Conservation (phyloP, 1,139 yeast genomes). For the Pichia kudriavzevii region DNA sequence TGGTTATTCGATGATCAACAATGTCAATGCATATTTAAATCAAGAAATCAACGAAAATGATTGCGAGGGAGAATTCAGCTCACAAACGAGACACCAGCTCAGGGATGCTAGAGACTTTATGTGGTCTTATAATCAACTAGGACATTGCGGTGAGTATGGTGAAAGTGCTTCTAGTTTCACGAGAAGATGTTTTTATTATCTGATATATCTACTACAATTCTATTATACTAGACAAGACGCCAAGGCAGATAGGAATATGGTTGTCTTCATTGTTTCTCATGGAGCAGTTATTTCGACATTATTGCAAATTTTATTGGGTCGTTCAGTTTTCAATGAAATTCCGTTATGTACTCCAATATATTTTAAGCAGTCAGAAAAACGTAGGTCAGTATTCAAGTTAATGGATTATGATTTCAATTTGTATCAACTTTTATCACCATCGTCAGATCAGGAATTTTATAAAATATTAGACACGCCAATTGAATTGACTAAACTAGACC, state of each 20-base stretch:
- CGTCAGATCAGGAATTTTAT: constrained; percentile 22
- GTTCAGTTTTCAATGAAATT: constrained; percentile 28
- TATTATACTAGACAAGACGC: constrained; percentile 21
- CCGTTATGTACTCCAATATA: constrained; percentile 29
- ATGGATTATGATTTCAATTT: constrained; percentile 29
- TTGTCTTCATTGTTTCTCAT: constrained; percentile 26
- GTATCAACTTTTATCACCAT: constrained; percentile 19
- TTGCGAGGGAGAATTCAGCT: constrained; percentile 3
- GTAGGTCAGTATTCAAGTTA: constrained; percentile 22
- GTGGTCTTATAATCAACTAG: constrained; percentile 28
- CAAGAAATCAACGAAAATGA: constrained; percentile 8
- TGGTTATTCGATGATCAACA: constrained; percentile 31
- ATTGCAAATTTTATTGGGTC: constrained; percentile 24
- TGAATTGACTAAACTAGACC: constrained; percentile 24
- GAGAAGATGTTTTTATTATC: constrained; percentile 37
- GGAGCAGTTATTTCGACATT: constrained; percentile 30
- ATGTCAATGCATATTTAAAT: constrained; percentile 30
- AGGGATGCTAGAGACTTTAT: constrained; percentile 20
- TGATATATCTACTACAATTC: constrained; percentile 39
- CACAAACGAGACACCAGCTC: constrained; percentile 16
- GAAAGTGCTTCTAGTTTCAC: constrained; percentile 27
- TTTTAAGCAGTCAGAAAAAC: constrained; percentile 21
- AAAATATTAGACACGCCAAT: constrained; percentile 20
- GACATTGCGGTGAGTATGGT: constrained; percentile 31
- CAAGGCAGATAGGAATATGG: constrained; percentile 22